Conservation (phyloP, 106 monocot genomes). For the Dactylorhiza incarnata region DNA sequence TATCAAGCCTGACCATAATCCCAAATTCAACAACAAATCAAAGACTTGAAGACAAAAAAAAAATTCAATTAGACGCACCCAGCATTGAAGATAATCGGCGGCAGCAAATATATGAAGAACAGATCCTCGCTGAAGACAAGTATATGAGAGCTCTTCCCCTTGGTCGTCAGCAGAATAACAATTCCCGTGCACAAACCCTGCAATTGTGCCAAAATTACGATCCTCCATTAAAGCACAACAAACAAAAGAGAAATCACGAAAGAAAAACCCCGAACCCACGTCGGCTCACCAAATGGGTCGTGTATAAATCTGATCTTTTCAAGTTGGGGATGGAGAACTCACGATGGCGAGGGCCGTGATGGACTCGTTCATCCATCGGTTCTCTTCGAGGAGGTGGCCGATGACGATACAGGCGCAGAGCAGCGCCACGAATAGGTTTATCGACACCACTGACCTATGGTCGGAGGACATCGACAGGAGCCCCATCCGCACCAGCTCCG, state of each 20-base stretch:
- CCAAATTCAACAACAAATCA: no score
- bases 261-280: background rate
- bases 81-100: constrained; percentile 96
- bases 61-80: constrained; percentile 36
- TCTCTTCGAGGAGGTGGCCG: constrained; percentile 91
- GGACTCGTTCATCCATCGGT: constrained; percentile 92
- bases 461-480: constrained; percentile 50
- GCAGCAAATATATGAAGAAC: constrained; percentile 93
- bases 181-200: constrained; percentile 79
- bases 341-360: constrained; percentile 83
- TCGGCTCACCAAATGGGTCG: constrained; percentile 4
- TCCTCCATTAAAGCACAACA: background rate
- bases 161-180: constrained; percentile 65
- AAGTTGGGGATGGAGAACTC: constrained; percentile 8
- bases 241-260: background rate
- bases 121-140: constrained; percentile 93
- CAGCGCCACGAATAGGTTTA: constrained; percentile 68
- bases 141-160: constrained; percentile 80
- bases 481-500: constrained; percentile 33
- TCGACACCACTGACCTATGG: constrained; percentile 66
- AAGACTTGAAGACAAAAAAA: no score
- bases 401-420: constrained; percentile 90
- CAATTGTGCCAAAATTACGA: background rate
- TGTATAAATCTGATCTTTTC: background rate
- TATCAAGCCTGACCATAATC: no score